These are phyloP conservation scores for Penicillium fuscoglaucum DNA, from an alignment of 2,329 filamentous ascomycete species.

Conservation along the genomic window DNA sequence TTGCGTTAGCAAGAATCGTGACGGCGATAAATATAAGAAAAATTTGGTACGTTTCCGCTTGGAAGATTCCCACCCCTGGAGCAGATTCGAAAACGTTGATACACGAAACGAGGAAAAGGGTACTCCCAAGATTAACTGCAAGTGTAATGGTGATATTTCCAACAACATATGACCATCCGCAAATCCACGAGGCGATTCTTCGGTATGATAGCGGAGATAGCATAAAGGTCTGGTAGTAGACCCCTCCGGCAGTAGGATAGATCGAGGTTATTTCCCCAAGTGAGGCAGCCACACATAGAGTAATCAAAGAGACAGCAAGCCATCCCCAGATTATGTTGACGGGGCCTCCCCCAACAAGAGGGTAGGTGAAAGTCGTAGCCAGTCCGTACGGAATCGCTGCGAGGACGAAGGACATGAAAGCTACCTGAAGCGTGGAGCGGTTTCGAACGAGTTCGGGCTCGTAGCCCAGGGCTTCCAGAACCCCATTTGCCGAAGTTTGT, in stretches of 20 bases:
- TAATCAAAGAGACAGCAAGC: slow-evolving; percentile 63
- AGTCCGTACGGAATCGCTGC: slow-evolving; percentile 69
- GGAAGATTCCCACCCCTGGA: slow-evolving; percentile 49
- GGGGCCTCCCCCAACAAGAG: slow-evolving; percentile 63
- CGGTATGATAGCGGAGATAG: slow-evolving; percentile 63
- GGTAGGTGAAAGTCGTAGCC: slow-evolving; percentile 66
- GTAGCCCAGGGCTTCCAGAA: slow-evolving; percentile 57
- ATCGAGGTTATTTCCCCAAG: slow-evolving; percentile 67
- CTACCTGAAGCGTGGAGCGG: slow-evolving; percentile 44
- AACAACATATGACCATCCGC: slow-evolving; percentile 70
- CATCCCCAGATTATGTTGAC: slow-evolving; percentile 70
- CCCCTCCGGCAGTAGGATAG: slow-evolving; percentile 65
- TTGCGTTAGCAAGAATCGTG: slow-evolving; percentile 57
- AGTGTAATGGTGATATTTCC: slow-evolving; percentile 76
- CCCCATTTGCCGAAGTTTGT: slow-evolving; percentile 17
- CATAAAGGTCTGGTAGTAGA: slow-evolving; percentile 69
- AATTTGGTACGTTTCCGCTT: slow-evolving; percentile 57
- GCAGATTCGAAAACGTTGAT: slow-evolving; percentile 55
- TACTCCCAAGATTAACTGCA: slow-evolving; percentile 69
- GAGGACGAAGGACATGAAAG: slow-evolving; percentile 58
- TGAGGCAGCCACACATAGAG: slow-evolving; percentile 62
- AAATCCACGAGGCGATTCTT: slow-evolving; percentile 65
- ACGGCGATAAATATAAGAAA: slow-evolving; percentile 68
- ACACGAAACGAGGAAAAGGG: slow-evolving; percentile 54
- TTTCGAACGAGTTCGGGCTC: slow-evolving; percentile 63